Conservation (phyloP, 495 filamentous ascomycete genomes). For the Tuber magnatum region DNA sequence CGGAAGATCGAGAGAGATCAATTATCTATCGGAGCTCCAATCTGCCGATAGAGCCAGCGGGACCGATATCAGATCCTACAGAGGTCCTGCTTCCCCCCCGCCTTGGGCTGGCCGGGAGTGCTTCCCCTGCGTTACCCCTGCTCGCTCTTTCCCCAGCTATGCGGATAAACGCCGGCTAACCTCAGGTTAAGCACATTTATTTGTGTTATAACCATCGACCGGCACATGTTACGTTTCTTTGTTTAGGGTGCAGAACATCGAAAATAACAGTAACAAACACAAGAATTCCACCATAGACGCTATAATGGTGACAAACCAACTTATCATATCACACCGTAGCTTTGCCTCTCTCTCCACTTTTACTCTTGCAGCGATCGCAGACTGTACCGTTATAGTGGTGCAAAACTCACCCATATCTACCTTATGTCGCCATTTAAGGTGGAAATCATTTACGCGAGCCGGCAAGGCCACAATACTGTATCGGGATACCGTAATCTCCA, state of each 20-base stretch:
- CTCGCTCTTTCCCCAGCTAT: neutral
- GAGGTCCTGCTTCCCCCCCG: neutral
- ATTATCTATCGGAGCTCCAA: neutral
- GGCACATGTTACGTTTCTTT: neutral
- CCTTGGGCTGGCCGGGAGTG: neutral
- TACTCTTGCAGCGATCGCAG: neutral
- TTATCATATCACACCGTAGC: no score
- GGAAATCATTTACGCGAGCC: neutral
- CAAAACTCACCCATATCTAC: neutral
- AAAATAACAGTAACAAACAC: neutral
- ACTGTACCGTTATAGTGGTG: no score
- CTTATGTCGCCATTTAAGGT: neutral
- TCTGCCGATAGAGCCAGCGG: neutral
- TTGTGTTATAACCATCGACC: neutral
- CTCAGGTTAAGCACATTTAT: neutral
- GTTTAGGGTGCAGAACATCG: neutral
- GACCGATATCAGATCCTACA: neutral
- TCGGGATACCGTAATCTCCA: neutral
- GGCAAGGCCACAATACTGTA: neutral
- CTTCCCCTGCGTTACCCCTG: neutral
- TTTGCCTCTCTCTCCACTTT: neutral
- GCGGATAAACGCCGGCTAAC: neutral
- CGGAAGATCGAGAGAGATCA: neutral
- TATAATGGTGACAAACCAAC: neutral
- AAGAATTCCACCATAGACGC: neutral